Base-by-base conservation (phyloP, 768 basidiomycete genomes). In the Rubroboletus satanas region DNA sequence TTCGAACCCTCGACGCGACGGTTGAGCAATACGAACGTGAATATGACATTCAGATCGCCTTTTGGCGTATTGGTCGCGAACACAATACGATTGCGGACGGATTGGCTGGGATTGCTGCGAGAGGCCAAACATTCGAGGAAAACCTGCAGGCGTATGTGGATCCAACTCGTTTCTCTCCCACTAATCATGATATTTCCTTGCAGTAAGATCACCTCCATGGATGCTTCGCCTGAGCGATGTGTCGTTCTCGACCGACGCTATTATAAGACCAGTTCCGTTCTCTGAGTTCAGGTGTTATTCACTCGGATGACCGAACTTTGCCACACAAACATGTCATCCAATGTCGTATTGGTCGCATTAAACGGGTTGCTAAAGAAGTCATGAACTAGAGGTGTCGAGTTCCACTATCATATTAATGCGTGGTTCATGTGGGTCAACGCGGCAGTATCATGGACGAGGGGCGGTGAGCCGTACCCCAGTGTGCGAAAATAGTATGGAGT, bases 1-100 rank as follows among this genome's bases (percentile, higher is more conserved):
- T 53, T 35, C 46, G 26, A 15, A 36, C 2, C 7, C 57, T 58
- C 21, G 52, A 51, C 18, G 35, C 23, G n/a, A 46, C 32, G 3
- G 42, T 52, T 8, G 32, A 49, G 14, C 17, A 33, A 29, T 33
- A 35, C 9, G 45, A 51, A 26, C 55, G 41, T 28, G 39, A 32
- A 11, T 43, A 47, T 6, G 29, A 38, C 14, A 18, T 51, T 12
- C 38, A 38, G 23, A 47, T 47, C 8, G 35, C 39, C 15, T 47
- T 51, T 23, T 57, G 39, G 57, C 32, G 21, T 36, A 49, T 57
- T 10, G 11, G 41, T 32, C 33, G 55, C 5, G 33, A 51, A 21
- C 29, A 51, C 45, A 37, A 37, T 14, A 21, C 11, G 9, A 29
- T 51, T 12, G 41, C 49, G 2, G 41, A 57, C 5, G 42, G 3